phyloP scores from a whole-genome alignment of 768 basidiomycete genomes.

The Suillus fuscotomentosus region DNA sequence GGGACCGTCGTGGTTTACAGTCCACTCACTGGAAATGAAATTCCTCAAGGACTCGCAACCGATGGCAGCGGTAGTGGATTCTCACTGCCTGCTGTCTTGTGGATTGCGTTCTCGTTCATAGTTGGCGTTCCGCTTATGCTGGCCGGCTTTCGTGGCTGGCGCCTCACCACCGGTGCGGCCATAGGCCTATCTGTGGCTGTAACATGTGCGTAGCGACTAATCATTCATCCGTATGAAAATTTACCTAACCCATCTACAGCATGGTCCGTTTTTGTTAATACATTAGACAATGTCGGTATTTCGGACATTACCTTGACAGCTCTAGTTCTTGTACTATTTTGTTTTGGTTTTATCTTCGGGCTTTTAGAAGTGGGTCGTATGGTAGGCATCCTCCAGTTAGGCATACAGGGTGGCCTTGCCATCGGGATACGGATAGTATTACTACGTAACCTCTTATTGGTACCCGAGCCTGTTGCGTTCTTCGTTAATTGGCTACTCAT shows the following conservation, averaged over 20 bases:
- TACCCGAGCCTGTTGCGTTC: conserved; percentile 35
- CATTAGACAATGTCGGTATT: conserved; percentile 45
- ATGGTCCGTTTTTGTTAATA: conserved; percentile 65
- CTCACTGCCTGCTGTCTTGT: conserved; percentile 49
- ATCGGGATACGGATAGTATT: conserved; percentile 55
- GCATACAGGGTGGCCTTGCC: conserved; percentile 55
- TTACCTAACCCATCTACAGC: conserved; percentile 31
- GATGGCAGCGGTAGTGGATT: conserved; percentile 59
- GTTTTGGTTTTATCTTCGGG: conserved; percentile 51
- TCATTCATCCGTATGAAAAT: not conserved
- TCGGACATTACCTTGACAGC: conserved; percentile 51
- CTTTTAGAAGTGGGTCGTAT: conserved; percentile 49
- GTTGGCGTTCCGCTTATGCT: conserved; percentile 54
- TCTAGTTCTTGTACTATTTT: conserved; percentile 49
- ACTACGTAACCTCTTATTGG: conserved; percentile 47
- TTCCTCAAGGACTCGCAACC: conserved; percentile 54
- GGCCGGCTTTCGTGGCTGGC: conserved; percentile 56
- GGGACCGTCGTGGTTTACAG: conserved; percentile 47
- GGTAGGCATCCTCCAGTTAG: conserved; percentile 45
- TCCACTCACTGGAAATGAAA: conserved; percentile 37
- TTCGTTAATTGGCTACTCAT: conserved; percentile 55
- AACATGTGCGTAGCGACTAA: conserved; percentile 34
- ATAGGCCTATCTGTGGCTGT: conserved; percentile 51
- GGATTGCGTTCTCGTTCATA: conserved; percentile 53
- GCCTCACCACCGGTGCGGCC: conserved; percentile 53